Conservation (phyloP, 495 filamentous ascomycete genomes). For the Aspergillus campestris region DNA sequence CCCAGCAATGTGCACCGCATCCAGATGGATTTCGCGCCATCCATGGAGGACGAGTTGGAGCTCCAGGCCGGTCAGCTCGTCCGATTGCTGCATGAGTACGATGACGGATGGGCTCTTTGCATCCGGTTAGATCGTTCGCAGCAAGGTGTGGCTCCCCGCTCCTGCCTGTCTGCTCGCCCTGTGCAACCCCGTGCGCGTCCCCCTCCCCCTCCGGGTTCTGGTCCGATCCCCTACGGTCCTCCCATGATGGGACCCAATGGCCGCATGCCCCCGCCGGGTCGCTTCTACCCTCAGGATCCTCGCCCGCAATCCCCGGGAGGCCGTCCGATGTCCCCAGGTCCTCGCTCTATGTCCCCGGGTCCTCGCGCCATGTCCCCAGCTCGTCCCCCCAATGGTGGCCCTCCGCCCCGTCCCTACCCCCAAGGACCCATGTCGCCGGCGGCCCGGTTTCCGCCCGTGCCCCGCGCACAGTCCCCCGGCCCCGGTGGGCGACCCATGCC, state of each 20-base stretch:
- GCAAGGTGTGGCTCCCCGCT: slow-evolving; percentile 89
- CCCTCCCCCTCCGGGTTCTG: slow-evolving; percentile 43
- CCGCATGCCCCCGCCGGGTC: slow-evolving; percentile 31
- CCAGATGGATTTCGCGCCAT: slow-evolving; percentile 90
- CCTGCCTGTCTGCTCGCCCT: slow-evolving; percentile 84
- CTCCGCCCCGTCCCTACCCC: slow-evolving; percentile 20
- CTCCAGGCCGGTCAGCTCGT: slow-evolving; percentile 75
- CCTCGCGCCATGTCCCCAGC: slow-evolving; percentile 14
- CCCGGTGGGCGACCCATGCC: slow-evolving; percentile 26
- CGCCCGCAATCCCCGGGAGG: slow-evolving; percentile 36
- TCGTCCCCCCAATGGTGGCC: slow-evolving; percentile 27
- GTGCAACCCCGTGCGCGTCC: slow-evolving; percentile 73
- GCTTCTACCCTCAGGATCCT: slow-evolving; percentile 32
- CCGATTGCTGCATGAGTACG: slow-evolving; percentile 87
- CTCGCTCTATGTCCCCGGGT: slow-evolving; percentile 34
- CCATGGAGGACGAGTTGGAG: slow-evolving; percentile 82
- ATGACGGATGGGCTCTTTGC: slow-evolving; percentile 98
- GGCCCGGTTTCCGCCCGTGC: slow-evolving; percentile 25
- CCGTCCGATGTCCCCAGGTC: slow-evolving; percentile 25
- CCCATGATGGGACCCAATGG: slow-evolving; percentile 46
- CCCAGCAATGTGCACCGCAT: slow-evolving; percentile 73
- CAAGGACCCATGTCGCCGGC: slow-evolving; percentile 28
- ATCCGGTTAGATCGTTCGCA: slow-evolving; percentile 80
- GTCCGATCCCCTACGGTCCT: slow-evolving; percentile 38
- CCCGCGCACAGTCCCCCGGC: slow-evolving; percentile 38